Conservation (phyloP, 2,329 filamentous ascomycete genomes). For the Endocalyx cinctus region DNA sequence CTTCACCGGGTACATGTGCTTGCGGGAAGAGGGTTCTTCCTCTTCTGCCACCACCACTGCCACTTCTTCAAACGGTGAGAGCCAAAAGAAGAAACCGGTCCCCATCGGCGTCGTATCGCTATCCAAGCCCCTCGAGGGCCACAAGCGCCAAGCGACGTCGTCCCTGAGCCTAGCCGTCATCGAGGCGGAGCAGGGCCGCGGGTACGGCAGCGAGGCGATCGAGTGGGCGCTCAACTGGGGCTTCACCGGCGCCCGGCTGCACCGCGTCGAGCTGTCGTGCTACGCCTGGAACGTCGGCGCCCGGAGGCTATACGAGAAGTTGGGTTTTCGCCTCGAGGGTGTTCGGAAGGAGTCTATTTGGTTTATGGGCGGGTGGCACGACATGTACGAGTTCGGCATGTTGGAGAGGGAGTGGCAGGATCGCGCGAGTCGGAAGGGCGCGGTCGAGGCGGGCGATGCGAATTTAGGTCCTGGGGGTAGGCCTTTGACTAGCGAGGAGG, state of each 20-base stretch:
- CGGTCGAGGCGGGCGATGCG: too few species aligned
- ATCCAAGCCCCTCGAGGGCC: slow-evolving; percentile 3
- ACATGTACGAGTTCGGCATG: slow-evolving; percentile 10
- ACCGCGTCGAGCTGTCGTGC: slow-evolving; percentile 9
- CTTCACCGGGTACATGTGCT: too few species aligned
- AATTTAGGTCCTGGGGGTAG: too few species aligned
- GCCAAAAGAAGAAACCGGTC: too few species aligned
- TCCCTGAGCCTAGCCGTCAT: slow-evolving; percentile 4
- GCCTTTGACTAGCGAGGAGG: too few species aligned
- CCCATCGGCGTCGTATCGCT: slow-evolving; percentile 7
- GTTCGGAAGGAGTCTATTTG: slow-evolving; percentile 9
- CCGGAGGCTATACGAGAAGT: slow-evolving; percentile 4
- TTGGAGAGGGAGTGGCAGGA: slow-evolving; percentile 12
- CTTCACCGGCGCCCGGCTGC: slow-evolving; percentile 9
- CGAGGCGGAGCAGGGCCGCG: slow-evolving; percentile 2
- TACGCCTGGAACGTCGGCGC: slow-evolving; percentile 10
- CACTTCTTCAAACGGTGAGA: too few species aligned
- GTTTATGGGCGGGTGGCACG: slow-evolving; percentile 11
- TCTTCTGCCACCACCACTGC: too few species aligned
- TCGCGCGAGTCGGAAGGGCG: too few species aligned
- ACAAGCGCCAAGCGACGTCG: slow-evolving; percentile 4
- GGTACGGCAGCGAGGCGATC: slow-evolving; percentile 10
- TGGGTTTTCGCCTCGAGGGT: slow-evolving; percentile 11
- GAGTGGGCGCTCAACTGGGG: slow-evolving; percentile 11
- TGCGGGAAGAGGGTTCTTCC: too few species aligned